A percentile compares a stretch with the other conserved stretches of the same genome.
phyloP scores from a whole-genome alignment of 495 filamentous ascomycete species.

The Tuber indicum region DNA sequence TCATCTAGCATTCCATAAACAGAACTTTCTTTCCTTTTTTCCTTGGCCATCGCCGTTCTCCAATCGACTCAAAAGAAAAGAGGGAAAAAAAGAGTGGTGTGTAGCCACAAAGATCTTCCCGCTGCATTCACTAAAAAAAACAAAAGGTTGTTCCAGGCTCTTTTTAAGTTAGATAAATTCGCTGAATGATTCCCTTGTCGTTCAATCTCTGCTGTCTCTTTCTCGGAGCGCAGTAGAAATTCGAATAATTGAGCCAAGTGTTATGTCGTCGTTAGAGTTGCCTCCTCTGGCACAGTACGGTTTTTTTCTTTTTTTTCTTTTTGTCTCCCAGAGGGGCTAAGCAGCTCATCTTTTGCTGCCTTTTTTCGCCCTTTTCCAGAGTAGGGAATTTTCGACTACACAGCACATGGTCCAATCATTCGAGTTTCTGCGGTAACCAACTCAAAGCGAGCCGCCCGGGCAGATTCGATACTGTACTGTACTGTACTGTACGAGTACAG shows the following conservation, averaged over 20 bases:
- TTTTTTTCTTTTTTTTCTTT: neutral
- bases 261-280: no score
- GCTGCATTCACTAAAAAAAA: neutral
- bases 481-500: no score
- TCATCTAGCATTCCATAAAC: neutral
- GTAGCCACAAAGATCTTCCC: neutral
- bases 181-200: neutral
- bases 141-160: neutral
- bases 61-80: neutral
- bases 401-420: neutral
- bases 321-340: neutral
- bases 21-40: neutral
- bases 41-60: neutral
- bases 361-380: neutral
- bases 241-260: neutral
- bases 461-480: neutral
- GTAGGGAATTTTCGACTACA: neutral
- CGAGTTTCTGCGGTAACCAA: neutral
- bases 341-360: neutral
- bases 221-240: neutral
- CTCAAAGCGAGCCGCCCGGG: neutral
- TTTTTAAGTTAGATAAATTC: neutral
- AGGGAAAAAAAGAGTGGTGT: neutral
- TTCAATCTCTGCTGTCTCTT: neutral
- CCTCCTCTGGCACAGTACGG: no score